Conservation (phyloP, 768 basidiomycete genomes). For the Mycena leptocephala region DNA sequence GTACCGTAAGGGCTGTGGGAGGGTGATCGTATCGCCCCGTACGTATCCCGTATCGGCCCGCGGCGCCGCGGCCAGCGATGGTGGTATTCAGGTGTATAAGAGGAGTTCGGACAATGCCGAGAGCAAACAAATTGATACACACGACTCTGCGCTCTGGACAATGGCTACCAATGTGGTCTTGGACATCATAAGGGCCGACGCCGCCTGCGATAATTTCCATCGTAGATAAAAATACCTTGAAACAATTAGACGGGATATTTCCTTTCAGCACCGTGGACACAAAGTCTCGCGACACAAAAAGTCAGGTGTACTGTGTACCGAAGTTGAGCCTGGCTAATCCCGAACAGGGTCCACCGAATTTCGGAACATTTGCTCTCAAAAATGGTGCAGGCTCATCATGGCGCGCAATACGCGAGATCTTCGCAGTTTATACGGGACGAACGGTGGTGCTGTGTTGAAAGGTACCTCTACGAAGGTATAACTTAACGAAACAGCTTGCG, state of each 20-base stretch:
- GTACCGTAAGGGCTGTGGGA: no score
- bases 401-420: conserved; percentile 30
- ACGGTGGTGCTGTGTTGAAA: conserved; percentile 19
- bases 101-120: not conserved
- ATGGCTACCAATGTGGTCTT: not conserved
- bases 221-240: conserved; percentile 7
- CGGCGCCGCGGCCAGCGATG: not conserved
- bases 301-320: conserved; percentile 32
- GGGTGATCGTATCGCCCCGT: no score
- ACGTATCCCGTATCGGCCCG: no score
- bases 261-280: conserved; percentile 17
- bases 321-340: conserved; percentile 38
- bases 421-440: conserved; percentile 32
- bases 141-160: not conserved
- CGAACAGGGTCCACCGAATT: conserved; percentile 31
- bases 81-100: not conserved
- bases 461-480: conserved; percentile 17
- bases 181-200: conserved; percentile 2
- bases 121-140: not conserved
- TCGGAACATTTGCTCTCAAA: conserved; percentile 27
- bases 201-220: not conserved
- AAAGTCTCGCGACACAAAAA: conserved; percentile 23
- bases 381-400: conserved; percentile 8
- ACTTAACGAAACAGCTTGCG: conserved; percentile 23
- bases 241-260: conserved; percentile 16